Evolutionary conservation across 2,329 filamentous ascomycete species (phyloP), one percentile per base, ranked within the genome.

Genomic region (Berkeleyomyces rouxiae): DNA sequence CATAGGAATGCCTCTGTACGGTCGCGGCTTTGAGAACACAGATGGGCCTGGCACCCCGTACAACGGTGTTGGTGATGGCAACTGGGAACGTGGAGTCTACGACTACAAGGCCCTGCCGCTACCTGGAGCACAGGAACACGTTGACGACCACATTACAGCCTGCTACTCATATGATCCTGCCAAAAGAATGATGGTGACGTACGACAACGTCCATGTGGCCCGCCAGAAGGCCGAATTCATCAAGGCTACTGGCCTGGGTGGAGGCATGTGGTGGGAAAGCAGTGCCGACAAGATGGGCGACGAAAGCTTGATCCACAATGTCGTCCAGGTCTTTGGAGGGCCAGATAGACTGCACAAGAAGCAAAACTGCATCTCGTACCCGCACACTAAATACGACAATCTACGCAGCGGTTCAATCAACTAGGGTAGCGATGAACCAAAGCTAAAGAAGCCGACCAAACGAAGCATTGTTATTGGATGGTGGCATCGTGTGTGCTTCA

Each of bases 191-290:
- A 81, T 97, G 77, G 80, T 97, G 61, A 86, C 81, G 51, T 97
- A 95, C 70, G 87, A 90, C 70, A 92, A 83, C 1, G 79, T 83
- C 0, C 74, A 77, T 2, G 82, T 90, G 71, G 86, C 84, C 3
- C 76, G 77, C 67, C 71, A 74, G 67, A 97, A 96, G 77, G 83
- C 84, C 1, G 75, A 81, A 9, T 96, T 84, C 71, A 82, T 96
- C 70, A 80, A 78, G 69, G 71, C 80, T 23, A 75, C 79, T 53
- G 77, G 82, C 0, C 79, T 96, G 0, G 91, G 90, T 1, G 92
- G 92, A 16, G 89, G 81, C n/a, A 96, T 97, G 91, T 97, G 90
- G 90, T 96, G 90, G 90, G 91, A 96, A 75, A 88, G 83, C 68
- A 92, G 86, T 69, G 85, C 82, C 0, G 92, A 96, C 71, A 85